A percentile compares a stretch with the other conserved stretches of the same genome.
Evolutionary conservation across 2,329 filamentous ascomycete species (phyloP).

Genomic region (Dactylellina leptospora): DNA sequence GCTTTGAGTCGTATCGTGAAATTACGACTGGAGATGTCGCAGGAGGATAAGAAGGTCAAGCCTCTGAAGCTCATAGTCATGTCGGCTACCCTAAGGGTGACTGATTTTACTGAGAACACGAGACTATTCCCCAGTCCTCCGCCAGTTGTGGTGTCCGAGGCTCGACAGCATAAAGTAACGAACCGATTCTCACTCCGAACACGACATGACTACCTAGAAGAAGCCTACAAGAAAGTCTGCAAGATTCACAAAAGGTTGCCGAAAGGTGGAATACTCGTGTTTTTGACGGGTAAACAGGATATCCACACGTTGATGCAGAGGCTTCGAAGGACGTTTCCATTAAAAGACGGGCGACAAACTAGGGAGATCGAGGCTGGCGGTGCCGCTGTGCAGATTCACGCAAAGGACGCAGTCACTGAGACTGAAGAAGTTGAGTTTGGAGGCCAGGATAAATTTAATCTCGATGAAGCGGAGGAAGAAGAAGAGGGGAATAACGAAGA

Average conservation of each 20-base stretch:
- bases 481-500: slow-evolving; percentile 70
- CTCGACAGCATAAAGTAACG: slow-evolving; percentile 88
- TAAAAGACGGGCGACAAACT: slow-evolving; percentile 58
- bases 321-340: slow-evolving; percentile 71
- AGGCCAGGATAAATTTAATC: slow-evolving; percentile 68
- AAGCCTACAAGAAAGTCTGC: slow-evolving; percentile 85
- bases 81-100: slow-evolving; percentile 92
- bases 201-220: slow-evolving; percentile 85
- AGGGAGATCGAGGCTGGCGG: slow-evolving; percentile 23
- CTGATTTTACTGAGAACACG: slow-evolving; percentile 86
- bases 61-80: slow-evolving; percentile 96
- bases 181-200: slow-evolving; percentile 87
- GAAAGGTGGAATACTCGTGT: slow-evolving; percentile 86
- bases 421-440: slow-evolving; percentile 88
- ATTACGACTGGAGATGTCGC: slow-evolving; percentile 76
- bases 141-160: slow-evolving; percentile 87
- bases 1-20: slow-evolving; percentile 94
- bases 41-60: slow-evolving; percentile 71
- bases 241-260: slow-evolving; percentile 89
- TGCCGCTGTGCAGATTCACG: slow-evolving; percentile 73
- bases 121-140: slow-evolving; percentile 80
- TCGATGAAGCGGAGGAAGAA: slow-evolving; percentile 68
- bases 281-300: slow-evolving; percentile 92
- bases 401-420: slow-evolving; percentile 78
- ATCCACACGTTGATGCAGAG: slow-evolving; percentile 83